Conservation (phyloP, 768 basidiomycete genomes). For the Suillus subalutaceus region DNA sequence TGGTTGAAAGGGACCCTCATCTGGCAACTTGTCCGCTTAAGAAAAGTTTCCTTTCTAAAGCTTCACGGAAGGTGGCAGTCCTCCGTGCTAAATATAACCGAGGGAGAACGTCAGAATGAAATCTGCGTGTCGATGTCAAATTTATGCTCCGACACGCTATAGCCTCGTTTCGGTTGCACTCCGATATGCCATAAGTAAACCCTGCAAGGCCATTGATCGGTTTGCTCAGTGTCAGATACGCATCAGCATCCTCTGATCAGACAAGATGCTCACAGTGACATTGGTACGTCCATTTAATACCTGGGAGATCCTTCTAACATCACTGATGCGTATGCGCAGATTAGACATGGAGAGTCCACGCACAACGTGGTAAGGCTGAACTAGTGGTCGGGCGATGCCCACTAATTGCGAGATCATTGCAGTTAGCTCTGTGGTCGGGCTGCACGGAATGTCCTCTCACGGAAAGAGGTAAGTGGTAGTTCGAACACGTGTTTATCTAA, state of each 20-base stretch:
- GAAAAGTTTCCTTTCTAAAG: not conserved
- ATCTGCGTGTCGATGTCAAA: not conserved
- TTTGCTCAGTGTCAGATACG: not conserved
- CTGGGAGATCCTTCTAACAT: not conserved
- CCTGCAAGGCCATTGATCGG: not conserved
- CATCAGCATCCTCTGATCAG: not conserved
- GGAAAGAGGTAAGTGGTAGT: conserved; percentile 3
- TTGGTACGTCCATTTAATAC: not conserved
- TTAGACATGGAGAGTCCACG: conserved; percentile 77
- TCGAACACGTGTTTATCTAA: not conserved
- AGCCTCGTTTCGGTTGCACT: not conserved
- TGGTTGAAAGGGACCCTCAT: not conserved
- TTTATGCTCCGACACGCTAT: conserved; percentile 6
- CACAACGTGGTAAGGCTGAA: conserved; percentile 66
- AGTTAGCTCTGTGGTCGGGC: conserved; percentile 5
- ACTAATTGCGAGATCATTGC: not conserved
- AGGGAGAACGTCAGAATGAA: not conserved
- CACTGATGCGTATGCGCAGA: conserved; percentile 37
- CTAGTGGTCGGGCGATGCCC: not conserved
- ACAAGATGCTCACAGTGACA: conserved; percentile 7
- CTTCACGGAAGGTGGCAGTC: not conserved
- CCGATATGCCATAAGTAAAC: not conserved
- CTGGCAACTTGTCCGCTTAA: not conserved
- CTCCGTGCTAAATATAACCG: not conserved
- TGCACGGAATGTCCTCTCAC: conserved; percentile 9